Evolutionary conservation across 78 protist species (phyloP).

Genomic region (Neovahlkampfia damariscottae): DNA sequence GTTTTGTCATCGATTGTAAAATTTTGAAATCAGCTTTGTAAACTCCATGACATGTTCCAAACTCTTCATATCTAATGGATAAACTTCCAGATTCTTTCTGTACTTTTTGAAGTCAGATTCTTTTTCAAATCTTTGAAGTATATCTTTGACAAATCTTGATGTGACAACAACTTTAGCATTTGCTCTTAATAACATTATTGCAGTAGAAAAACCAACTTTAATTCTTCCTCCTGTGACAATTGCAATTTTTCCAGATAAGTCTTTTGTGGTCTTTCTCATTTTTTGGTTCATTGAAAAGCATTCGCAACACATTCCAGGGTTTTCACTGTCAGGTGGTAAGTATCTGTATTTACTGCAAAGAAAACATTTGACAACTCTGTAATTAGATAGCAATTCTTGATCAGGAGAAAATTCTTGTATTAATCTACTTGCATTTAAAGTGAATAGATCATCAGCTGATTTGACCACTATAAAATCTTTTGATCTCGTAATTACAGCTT

Average conservation of each 20-base stretch:
- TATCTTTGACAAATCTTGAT: conserved; percentile 44
- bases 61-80: conserved; percentile 38
- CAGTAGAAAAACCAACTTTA: conserved; percentile 39
- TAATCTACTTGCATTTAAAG: not conserved
- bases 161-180: conserved; percentile 49
- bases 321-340: not conserved
- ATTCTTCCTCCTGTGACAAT: conserved; percentile 50
- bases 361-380: not conserved
- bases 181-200: conserved; percentile 26
- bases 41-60: conserved; percentile 18
- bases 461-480: not conserved
- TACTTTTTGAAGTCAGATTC: conserved; percentile 31
- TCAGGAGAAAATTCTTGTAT: not conserved
- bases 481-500: not conserved
- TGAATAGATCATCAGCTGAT: not conserved
- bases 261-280: not conserved
- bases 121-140: conserved; percentile 21
- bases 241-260: not conserved
- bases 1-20: conserved; percentile 58
- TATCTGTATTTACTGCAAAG: not conserved
- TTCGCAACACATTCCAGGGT: not conserved
- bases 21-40: conserved; percentile 1
- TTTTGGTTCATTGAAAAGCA: not conserved
- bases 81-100: conserved; percentile 24
- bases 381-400: not conserved